These are phyloP conservation scores for Leptographium radiaticola DNA, from an alignment of 2,329 filamentous ascomycete genomes.

Conservation along the genomic window DNA sequence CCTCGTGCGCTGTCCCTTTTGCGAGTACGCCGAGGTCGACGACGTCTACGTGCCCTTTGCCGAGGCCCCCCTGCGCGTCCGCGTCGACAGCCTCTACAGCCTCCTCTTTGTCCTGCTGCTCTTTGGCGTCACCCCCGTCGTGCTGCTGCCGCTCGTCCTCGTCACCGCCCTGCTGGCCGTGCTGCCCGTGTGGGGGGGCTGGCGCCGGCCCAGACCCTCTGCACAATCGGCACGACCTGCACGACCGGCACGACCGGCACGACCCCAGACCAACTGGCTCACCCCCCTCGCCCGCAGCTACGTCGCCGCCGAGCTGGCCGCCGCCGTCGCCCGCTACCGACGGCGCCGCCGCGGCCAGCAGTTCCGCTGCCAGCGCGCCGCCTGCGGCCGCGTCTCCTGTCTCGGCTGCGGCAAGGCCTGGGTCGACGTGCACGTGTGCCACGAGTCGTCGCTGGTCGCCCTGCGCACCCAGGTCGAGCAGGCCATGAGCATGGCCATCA, in stretches of 20 bases:
- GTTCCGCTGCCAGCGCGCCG: slow-evolving; percentile 62
- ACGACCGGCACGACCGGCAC: too few species aligned
- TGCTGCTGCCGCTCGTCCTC: slow-evolving; percentile 38
- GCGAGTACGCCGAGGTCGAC: slow-evolving; percentile 80
- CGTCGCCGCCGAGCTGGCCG: slow-evolving; percentile 34
- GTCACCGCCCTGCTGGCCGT: slow-evolving; percentile 17
- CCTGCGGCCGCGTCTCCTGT: slow-evolving; percentile 62
- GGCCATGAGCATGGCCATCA: slow-evolving; percentile 85
- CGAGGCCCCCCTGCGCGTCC: slow-evolving; percentile 43
- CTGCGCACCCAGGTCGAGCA: slow-evolving; percentile 83
- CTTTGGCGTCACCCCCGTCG: slow-evolving; percentile 40
- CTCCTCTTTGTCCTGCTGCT: slow-evolving; percentile 37
- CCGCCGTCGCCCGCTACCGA: slow-evolving; percentile 52
- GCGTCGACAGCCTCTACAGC: slow-evolving; percentile 34
- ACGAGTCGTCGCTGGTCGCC: slow-evolving; percentile 69
- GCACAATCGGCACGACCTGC: neutral
- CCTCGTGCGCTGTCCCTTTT: slow-evolving; percentile 79
- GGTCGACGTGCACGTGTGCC: slow-evolving; percentile 81
- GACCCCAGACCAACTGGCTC: too few species aligned
- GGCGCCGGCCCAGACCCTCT: too few species aligned
- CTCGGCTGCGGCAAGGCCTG: slow-evolving; percentile 71
- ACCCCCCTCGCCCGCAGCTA: slow-evolving; percentile 11
- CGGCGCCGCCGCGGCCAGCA: slow-evolving; percentile 59
- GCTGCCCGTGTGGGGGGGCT: slow-evolving; percentile 16
- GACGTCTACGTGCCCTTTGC: slow-evolving; percentile 51